Evolutionary conservation across 192 early-diverging fungal genomes (phyloP), one percentile per base, ranked within the genome.

Genomic region (Diversispora eburnea): DNA sequence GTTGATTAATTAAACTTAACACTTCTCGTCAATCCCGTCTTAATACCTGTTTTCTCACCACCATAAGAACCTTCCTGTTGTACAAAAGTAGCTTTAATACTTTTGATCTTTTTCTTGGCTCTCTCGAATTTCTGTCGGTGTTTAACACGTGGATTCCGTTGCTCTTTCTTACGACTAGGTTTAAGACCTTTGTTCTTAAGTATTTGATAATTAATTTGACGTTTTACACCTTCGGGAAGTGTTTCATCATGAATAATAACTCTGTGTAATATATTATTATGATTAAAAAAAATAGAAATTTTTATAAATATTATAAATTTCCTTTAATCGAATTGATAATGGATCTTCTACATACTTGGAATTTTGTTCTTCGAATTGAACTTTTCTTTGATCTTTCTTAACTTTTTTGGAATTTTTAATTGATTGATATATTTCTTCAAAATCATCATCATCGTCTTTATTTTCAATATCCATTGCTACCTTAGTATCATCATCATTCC

Each of bases 21-120:
- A 83, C 90, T 91, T 78, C 93, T 91, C 3, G 94, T 78, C 22
- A 98, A 83, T 59, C 87, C 83, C 19, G 89, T 78, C 83, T 96
- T 96, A 86, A 99, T 98, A 83, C 95, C 95, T 5, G 94, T 97
- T 75, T 83, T 84, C 84, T 99, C 97, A 74, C 97, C 97, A 71
- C 87, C 89, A 82, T 99, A 99, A 45, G 84, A 78, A 47, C 90
- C 88, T 67, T 87, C 88, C 48, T 83, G 84, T 74, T 88, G 78
- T 67, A 91, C 90, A 69, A 87, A 88, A 45, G 95, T 88, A 33
- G 86, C 80, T 77, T 87, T 88, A 79, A 92, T 80, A 69, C 88
- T 92, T 70, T 86, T 85, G 76, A 99, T 83, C 77, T 93, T 95
- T 89, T 98, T 99, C 81, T 89, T 85, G 54, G 92, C 92, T 81